phyloP scores from a whole-genome alignment of 768 basidiomycete species.

The Leccinum incarnatum region DNA sequence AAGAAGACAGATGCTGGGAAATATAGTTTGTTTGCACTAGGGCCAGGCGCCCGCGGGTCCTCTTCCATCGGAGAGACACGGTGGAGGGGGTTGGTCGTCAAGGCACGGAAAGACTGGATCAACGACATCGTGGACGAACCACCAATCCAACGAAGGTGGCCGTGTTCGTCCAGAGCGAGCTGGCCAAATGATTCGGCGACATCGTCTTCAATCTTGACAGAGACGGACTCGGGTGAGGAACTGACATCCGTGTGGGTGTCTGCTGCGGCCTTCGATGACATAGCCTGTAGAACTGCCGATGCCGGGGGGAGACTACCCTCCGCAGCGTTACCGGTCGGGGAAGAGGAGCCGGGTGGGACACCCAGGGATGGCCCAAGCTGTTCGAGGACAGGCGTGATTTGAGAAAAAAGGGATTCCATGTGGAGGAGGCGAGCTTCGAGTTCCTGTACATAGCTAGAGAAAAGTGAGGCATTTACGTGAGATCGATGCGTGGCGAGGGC shows the following conservation, averaged over 20 bases:
- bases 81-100: constrained; percentile 70
- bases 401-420: constrained; percentile 84
- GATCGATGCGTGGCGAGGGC: constrained; percentile 29
- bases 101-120: constrained; percentile 80
- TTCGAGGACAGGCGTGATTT: constrained; percentile 77
- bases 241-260: constrained; percentile 33
- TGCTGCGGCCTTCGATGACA: constrained; percentile 38
- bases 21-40: constrained; percentile 81
- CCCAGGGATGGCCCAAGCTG: constrained; percentile 60
- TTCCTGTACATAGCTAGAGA: constrained; percentile 80
- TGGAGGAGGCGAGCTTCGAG: constrained; percentile 83
- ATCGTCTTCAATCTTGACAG: constrained; percentile 55
- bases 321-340: constrained; percentile 11
- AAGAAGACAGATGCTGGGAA: constrained; percentile 88
- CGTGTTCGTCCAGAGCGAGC: constrained; percentile 84
- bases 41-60: constrained; percentile 74
- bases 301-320: constrained; percentile 24
- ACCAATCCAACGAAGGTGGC: constrained; percentile 90
- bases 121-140: constrained; percentile 91
- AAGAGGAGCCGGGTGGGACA: constrained; percentile 35
- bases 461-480: constrained; percentile 18
- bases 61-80: constrained; percentile 84
- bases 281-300: constrained; percentile 33
- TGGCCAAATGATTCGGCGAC: constrained; percentile 84
- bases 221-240: constrained; percentile 33